Evolutionary conservation across 2,329 filamentous ascomycete genomes (phyloP).

Genomic region (Colletotrichum eremochloae): DNA sequence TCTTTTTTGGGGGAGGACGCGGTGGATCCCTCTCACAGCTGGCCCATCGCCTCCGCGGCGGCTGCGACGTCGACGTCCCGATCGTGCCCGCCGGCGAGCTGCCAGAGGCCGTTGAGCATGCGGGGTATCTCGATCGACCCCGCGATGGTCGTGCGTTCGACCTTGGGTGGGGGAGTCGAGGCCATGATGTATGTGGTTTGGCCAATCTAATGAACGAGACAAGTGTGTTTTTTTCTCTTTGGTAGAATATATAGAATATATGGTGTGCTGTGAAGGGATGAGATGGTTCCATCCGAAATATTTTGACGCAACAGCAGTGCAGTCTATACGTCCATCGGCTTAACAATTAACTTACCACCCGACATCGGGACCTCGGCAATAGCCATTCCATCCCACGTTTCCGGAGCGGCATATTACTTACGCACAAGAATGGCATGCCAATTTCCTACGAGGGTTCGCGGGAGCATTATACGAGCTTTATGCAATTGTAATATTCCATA

Average conservation of each 20-base stretch:
- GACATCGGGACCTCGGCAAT: background rate
- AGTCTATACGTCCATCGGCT: background rate
- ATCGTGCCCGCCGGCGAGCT: constrained; percentile 36
- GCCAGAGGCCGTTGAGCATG: constrained; percentile 39
- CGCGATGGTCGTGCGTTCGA: constrained; percentile 35
- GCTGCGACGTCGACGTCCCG: constrained; percentile 16
- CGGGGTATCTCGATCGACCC: constrained; percentile 38
- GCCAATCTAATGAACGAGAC: background rate
- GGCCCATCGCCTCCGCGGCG: constrained; percentile 21
- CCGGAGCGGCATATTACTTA: background rate
- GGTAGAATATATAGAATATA: background rate
- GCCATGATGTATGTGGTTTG: background rate
- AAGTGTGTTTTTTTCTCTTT: background rate
- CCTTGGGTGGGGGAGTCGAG: background rate
- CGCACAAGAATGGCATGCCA: background rate
- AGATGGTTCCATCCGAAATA: background rate
- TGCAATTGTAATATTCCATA: background rate
- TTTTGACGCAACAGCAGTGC: background rate
- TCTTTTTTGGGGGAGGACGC: no score
- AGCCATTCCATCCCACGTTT: background rate
- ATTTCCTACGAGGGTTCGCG: no score
- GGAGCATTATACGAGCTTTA: no score
- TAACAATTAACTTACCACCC: background rate
- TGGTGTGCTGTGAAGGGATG: background rate
- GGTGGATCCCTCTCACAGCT: background rate